These are phyloP conservation scores for Talaromyces trachyspermus DNA, from an alignment of 495 filamentous ascomycete species.

Conservation along the genomic window DNA sequence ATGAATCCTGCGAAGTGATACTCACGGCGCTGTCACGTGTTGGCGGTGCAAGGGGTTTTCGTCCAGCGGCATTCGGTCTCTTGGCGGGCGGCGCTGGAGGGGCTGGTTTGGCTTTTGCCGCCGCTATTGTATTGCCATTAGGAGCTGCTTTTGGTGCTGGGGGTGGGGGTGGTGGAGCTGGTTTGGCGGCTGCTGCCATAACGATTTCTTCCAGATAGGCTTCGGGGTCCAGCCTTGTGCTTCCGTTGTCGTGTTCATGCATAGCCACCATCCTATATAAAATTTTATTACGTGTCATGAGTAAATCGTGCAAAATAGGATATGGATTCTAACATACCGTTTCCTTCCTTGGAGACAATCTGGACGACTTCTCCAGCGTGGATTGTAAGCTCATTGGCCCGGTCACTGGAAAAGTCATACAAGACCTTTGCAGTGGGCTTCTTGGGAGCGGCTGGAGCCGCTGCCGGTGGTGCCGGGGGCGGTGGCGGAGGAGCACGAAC, in stretches of 20 bases:
- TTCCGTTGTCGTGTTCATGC: slow-evolving; percentile 53
- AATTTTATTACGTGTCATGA: too few species aligned
- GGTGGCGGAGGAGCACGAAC: slow-evolving; percentile 56
- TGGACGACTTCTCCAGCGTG: slow-evolving; percentile 71
- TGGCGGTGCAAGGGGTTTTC: slow-evolving; percentile 56
- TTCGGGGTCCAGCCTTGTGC: slow-evolving; percentile 89
- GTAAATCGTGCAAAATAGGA: slow-evolving; percentile 5
- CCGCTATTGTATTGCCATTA: slow-evolving; percentile 42
- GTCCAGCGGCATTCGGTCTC: slow-evolving; percentile 59
- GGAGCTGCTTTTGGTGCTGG: slow-evolving; percentile 43
- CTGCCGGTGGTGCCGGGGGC: slow-evolving; percentile 65
- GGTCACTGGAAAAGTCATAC: slow-evolving; percentile 81
- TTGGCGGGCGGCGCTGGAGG: slow-evolving; percentile 83
- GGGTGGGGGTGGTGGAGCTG: slow-evolving; percentile 52
- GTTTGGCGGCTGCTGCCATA: slow-evolving; percentile 38
- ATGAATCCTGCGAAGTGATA: slow-evolving; percentile 54
- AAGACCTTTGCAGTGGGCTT: slow-evolving; percentile 77
- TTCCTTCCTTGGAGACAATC: slow-evolving; percentile 80
- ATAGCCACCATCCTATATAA: slow-evolving; percentile 93
- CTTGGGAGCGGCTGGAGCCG: slow-evolving; percentile 53
- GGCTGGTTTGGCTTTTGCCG: slow-evolving; percentile 57
- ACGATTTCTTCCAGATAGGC: slow-evolving; percentile 76
- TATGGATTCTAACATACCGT: slow-evolving; percentile 54
- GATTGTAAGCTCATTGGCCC: slow-evolving; percentile 71
- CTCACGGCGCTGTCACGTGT: slow-evolving; percentile 68